A percentile compares a stretch with the other conserved stretches of the same genome.
These are phyloP conservation scores for Simplicillium aogashimaense DNA, from an alignment of 2,329 filamentous ascomycete species.

Conservation along the genomic window DNA sequence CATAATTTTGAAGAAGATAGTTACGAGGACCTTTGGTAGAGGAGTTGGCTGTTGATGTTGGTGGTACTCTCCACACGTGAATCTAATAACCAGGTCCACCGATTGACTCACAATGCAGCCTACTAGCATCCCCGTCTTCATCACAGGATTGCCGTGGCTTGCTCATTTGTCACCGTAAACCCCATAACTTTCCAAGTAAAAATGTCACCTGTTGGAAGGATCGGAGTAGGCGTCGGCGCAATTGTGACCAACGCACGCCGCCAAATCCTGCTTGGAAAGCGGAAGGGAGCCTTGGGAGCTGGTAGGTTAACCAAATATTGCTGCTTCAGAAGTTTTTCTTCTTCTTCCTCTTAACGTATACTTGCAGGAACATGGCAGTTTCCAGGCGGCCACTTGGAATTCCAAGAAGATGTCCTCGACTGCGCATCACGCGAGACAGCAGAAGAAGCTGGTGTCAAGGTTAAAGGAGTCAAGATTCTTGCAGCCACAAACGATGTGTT, in stretches of 20 bases:
- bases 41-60: too few species aligned
- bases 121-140: too few species aligned
- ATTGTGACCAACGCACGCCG: conserved; percentile 32
- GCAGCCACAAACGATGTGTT: conserved; percentile 62
- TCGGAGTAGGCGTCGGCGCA: conserved; percentile 36
- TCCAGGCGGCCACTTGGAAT: conserved; percentile 68
- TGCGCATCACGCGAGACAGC: conserved; percentile 58
- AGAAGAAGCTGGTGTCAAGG: conserved; percentile 59
- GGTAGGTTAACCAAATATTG: conserved; percentile 21
- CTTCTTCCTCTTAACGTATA: neutral
- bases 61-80: too few species aligned
- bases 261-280: conserved; percentile 35
- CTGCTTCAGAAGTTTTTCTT: neutral
- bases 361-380: conserved; percentile 50
- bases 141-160: too few species aligned
- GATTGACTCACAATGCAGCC: too few species aligned
- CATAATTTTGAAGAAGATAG: neutral
- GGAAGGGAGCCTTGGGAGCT: conserved; percentile 37
- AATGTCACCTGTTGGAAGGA: neutral
- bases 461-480: conserved; percentile 42
- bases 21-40: too few species aligned
- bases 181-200: neutral
- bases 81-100: too few species aligned
- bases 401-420: conserved; percentile 48
- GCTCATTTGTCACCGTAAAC: too few species aligned